Conservation (phyloP, 2,329 filamentous ascomycete genomes). For the Elsinoe fawcettii region DNA sequence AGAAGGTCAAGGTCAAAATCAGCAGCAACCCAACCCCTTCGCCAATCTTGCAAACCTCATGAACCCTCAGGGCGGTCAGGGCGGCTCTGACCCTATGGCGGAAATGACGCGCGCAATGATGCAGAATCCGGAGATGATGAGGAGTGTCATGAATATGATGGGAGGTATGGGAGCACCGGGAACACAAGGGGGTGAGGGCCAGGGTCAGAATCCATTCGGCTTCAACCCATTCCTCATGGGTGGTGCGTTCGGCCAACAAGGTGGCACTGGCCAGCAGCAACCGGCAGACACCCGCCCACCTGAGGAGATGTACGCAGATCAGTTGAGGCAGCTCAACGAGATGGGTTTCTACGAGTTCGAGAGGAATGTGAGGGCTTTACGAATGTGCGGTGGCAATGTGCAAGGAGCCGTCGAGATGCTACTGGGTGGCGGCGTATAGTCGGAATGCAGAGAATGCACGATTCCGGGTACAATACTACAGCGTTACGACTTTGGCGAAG, state of each 20-base stretch:
- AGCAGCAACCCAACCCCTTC: conserved; percentile 56
- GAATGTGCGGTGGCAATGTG: conserved; percentile 85
- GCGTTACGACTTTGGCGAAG: too few relatives aligned
- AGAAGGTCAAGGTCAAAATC: conserved; percentile 21
- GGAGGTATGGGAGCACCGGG: conserved; percentile 39
- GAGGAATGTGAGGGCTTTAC: conserved; percentile 76
- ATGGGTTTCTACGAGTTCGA: conserved; percentile 99
- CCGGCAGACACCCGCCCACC: conserved; percentile 74
- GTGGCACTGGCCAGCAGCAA: conserved; percentile 29
- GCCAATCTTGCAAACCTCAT: conserved; percentile 51
- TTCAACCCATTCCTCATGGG: conserved; percentile 39
- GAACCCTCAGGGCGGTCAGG: conserved; percentile 20
- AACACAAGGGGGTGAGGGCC: conserved; percentile 24
- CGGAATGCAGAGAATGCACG: too few relatives aligned
- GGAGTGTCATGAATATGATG: conserved; percentile 48
- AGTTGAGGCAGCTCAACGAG: conserved; percentile 88
- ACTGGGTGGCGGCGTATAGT: conserved; percentile 23
- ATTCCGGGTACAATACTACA: too few relatives aligned
- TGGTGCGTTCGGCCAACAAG: conserved; percentile 29
- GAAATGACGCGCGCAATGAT: conserved; percentile 41
- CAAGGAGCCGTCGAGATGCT: conserved; percentile 82
- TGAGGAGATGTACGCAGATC: conserved; percentile 85
- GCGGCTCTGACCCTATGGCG: conserved; percentile 42
- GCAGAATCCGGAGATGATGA: conserved; percentile 52
- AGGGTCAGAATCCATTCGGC: conserved; percentile 34